Evolutionary conservation across 768 basidiomycete species (phyloP), one percentile per base, ranked within the genome.

Genomic region (Agaricus subrufescens): DNA sequence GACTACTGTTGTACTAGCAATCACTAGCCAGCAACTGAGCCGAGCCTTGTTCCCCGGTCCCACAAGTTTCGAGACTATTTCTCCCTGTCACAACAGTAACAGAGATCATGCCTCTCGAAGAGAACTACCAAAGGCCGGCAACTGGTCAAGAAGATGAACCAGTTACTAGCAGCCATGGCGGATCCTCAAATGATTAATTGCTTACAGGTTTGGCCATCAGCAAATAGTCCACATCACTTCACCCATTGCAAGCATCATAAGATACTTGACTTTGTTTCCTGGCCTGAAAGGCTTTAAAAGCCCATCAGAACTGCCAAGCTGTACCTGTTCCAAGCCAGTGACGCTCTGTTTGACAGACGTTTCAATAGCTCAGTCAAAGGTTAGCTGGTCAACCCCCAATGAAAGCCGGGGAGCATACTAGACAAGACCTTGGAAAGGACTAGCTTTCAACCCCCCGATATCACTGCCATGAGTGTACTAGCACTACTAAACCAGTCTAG

Each of bases 21-120:
- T 49, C 50, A 47, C 49, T 57, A 63, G 60, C 60, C 60, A 59
- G 61, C 31, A 31, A 63, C 57, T 59, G 61, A 69, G 69, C 68
- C 72, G n/a, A 43, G 65, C 73, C 74, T 75, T 73, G 66, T 73
- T 69, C 70, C 73, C 74, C 73, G 71, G 63, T 67, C 74, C 73
- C 75, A 75, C 75, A 76, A 68, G 67, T 71, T 75, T 73, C 70
- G 70, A 66, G 60, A 61, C 58, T 61, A 62, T 54, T 61, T 67
- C 65, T 62, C 64, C 62, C 60, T 62, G 62, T 66, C 56, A 39
- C 61, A 58, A 46, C 39, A 66, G 63, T 59, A 66, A 73, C 71
- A 67, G 60, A 70, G 67, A 67, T 71, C 65, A 63, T 61, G 63
- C 64, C 61, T 67, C 68, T 69, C 65, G 62, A 40, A 65, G 70